Percentiles rank a stretch among this genome's conserved stretches.
Evolutionary conservation across 495 filamentous ascomycete genomes (phyloP).

Genomic region (Penicillium paradoxum): DNA sequence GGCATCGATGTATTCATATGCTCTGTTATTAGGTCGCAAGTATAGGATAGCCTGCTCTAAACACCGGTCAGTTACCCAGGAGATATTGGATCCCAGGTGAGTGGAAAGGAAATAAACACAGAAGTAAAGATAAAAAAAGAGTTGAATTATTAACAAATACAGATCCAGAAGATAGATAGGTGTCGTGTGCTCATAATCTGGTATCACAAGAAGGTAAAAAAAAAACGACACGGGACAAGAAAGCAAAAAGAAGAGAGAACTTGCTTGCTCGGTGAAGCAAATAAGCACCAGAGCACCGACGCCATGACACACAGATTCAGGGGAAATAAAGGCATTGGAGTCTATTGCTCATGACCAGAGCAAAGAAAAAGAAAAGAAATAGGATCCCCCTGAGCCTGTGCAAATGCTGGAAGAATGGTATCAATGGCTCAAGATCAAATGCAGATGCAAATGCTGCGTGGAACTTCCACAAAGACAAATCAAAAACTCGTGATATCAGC

Average conservation of each 20-base stretch:
- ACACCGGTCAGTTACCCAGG: neutral
- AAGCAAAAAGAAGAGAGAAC: neutral
- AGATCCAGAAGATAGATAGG: constrained; percentile 28
- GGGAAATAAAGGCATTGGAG: constrained; percentile 16
- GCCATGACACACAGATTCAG: constrained; percentile 23
- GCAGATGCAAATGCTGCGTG: constrained; percentile 20
- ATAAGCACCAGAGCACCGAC: constrained; percentile 24
- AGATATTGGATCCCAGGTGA: neutral
- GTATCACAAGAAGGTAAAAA: constrained; percentile 28
- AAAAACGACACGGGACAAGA: neutral
- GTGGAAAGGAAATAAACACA: neutral
- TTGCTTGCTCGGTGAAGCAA: constrained; percentile 4
- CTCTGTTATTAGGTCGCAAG: neutral
- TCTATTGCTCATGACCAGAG: neutral
- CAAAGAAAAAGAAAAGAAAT: constrained; percentile 8
- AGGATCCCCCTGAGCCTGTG: constrained; percentile 14
- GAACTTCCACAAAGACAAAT: neutral
- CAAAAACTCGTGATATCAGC: constrained; percentile 7
- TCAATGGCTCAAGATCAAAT: constrained; percentile 27
- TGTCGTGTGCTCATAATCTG: constrained; percentile 35
- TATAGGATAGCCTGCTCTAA: neutral
- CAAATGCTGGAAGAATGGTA: constrained; percentile 29
- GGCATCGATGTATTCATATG: neutral
- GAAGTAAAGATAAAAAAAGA: constrained; percentile 10
- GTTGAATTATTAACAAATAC: constrained; percentile 32